Evolutionary conservation across 208 protist genomes (phyloP), one percentile per base, ranked within the genome.

Genomic region (Lotmaria passim): DNA sequence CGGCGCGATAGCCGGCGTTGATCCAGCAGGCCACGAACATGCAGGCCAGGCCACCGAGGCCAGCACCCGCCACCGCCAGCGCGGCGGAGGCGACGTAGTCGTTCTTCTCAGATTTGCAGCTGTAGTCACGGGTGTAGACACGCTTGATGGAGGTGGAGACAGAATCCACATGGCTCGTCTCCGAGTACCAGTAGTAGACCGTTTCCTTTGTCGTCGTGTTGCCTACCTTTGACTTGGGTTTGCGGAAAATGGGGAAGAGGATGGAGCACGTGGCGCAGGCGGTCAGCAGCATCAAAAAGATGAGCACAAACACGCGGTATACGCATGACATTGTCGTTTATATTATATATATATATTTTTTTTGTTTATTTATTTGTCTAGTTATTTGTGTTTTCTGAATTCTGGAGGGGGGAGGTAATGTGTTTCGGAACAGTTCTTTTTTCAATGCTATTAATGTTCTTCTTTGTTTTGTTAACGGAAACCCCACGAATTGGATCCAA

Each of bases 1-100:
- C 60, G 11, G n/a, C 33, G 26, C 60, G 60, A 34, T 43, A 28
- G 14, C 60, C 60, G 4, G 60, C 60, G 46, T 21, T 41, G 46
- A 56, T 30, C 60, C 60, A 66, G 47, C 60, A 66, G 17, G 60
- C 60, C 31, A 46, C 44, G 33, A 66, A 66, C 46, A 66, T 41
- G 60, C 60, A 66, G 7, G 60, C 60, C 1, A 66, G 46, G 12
- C 60, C 60, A 21, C 60, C 60, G 31, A 66, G 28, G 33, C 60
- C 60, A 3, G 60, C 60, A n/a, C 60, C 60, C 28, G n/a, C 47
- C 0, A 66, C 60, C 2, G 60, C 26, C 30, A 66, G 46, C 47
- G 60, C 28, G 23, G 60, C 26, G 4, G 47, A 56, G n/a, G 46
- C 60, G 7, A 56, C 10, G 23, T 28, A 53, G 60, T 66, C 53